Percentiles rank a stretch among this genome's conserved stretches.
These are phyloP conservation scores for Vaccinium darrowii DNA, from an alignment of 148 eudicot genomes.

Conservation along the genomic window DNA sequence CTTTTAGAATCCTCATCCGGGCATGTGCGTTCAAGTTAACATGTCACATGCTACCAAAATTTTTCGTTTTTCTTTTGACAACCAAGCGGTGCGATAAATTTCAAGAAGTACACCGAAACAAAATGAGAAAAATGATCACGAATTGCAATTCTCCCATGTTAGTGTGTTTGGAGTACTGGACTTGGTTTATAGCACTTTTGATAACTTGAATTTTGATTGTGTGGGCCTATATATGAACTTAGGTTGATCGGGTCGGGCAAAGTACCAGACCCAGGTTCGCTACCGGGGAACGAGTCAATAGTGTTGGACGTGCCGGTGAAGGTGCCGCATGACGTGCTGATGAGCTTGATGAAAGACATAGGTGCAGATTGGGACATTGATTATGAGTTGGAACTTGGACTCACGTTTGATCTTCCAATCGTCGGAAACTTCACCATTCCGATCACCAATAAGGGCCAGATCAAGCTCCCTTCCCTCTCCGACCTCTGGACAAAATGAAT, in stretches of 20 bases:
- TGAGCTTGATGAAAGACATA: constrained; percentile 42
- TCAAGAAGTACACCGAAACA: no score
- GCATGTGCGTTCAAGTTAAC: no score
- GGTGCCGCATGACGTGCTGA: constrained; percentile 42
- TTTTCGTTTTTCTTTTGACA: no score
- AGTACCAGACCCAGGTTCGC: constrained; percentile 55
- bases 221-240: constrained; percentile 30
- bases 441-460: constrained; percentile 39
- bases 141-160: no score
- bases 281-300: constrained; percentile 36
- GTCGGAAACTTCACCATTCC: constrained; percentile 51
- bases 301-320: constrained; percentile 35
- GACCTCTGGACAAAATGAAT: constrained; percentile 8
- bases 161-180: not conserved
- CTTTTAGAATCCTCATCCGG: no score
- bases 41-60: no score
- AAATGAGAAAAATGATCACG: no score
- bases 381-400: constrained; percentile 41
- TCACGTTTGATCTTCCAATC: constrained; percentile 48
- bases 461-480: constrained; percentile 48
- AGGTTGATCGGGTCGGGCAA: constrained; percentile 44
- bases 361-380: constrained; percentile 59
- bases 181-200: no score
- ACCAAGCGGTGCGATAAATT: no score
- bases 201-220: not conserved